Percentiles rank a stretch among this genome's conserved stretches.
Conservation (phyloP, 192 early-diverging fungal species). For the Neocallimastix lanati region DNA sequence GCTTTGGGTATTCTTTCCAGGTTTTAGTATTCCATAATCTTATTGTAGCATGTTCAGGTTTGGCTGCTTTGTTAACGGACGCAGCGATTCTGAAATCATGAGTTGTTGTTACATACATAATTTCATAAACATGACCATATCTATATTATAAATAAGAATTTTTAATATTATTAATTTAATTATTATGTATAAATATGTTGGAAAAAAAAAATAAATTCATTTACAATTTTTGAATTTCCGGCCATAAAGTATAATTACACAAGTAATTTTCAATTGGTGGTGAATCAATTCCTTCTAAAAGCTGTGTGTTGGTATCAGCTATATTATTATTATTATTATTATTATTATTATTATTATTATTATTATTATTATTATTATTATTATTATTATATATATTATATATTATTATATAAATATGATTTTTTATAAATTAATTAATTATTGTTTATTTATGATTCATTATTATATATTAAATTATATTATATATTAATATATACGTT, state of each 20-base stretch:
- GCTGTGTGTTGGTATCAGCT: constrained; percentile 5
- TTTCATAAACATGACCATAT: constrained; percentile 87
- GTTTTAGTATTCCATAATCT: constrained; percentile 46
- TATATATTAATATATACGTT: background rate
- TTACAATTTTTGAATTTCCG: constrained; percentile 82
- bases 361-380: constrained; percentile 1
- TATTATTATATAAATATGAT: too few species aligned
- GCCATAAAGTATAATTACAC: constrained; percentile 81
- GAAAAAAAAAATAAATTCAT: background rate
- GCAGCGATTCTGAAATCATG: constrained; percentile 55
- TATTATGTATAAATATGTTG: constrained; percentile 2
- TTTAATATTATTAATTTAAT: background rate
- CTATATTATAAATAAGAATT: background rate
- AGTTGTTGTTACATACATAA: constrained; percentile 56
- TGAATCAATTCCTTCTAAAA: constrained; percentile 5
- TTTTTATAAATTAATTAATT: too few species aligned
- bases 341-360: constrained; percentile 6
- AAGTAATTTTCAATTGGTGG: constrained; percentile 85
- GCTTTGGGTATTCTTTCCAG: constrained; percentile 43
- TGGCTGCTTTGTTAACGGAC: constrained; percentile 53
- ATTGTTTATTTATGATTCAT: too few species aligned
- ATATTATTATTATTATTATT: constrained; percentile 13
- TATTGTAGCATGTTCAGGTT: constrained; percentile 51
- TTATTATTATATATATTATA: constrained; percentile 1
- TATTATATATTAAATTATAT: too few species aligned